Percentiles rank a stretch among this genome's conserved stretches.
phyloP scores from a whole-genome alignment of 345 rosid genomes.

The Limnanthes douglasii region DNA sequence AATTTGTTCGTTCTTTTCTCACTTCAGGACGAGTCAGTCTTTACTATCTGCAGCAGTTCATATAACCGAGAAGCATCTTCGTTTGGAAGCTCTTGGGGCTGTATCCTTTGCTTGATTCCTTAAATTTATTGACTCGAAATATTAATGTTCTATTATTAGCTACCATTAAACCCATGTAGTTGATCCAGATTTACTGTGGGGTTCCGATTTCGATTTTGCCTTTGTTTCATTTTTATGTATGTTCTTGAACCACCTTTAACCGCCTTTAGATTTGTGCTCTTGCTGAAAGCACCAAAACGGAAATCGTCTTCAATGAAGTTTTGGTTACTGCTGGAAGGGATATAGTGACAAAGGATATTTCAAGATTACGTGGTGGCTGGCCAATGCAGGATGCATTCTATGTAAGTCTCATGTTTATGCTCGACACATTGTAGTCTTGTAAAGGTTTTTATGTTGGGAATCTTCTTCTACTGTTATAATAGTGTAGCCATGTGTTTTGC shows the following conservation, averaged over 20 bases:
- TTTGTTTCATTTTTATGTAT: constrained; percentile 3
- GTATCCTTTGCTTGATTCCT: constrained; percentile 33
- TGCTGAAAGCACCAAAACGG: constrained; percentile 67
- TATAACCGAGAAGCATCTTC: constrained; percentile 77
- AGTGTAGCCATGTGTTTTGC: too few relatives aligned
- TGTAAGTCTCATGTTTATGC: constrained; percentile 35
- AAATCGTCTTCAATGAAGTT: constrained; percentile 70
- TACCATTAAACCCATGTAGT: constrained; percentile 2
- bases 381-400: constrained; percentile 92
- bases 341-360: constrained; percentile 84
- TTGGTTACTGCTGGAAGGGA: constrained; percentile 80
- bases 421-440: too few relatives aligned
- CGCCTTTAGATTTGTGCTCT: constrained; percentile 51
- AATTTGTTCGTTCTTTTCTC: constrained; percentile 10
- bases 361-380: constrained; percentile 98
- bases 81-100: constrained; percentile 84
- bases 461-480: too few relatives aligned
- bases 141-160: neutral
- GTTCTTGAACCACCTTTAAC: constrained; percentile 28
- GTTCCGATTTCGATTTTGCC: neutral
- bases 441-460: too few relatives aligned
- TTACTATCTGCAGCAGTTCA: constrained; percentile 76
- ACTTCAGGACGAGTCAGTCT: constrained; percentile 75
- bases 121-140: constrained; percentile 4
- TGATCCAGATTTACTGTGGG: constrained; percentile 3